Evolutionary conservation across 805 yeast genomes (phyloP).

Genomic region (Ogataea salicorniae): DNA sequence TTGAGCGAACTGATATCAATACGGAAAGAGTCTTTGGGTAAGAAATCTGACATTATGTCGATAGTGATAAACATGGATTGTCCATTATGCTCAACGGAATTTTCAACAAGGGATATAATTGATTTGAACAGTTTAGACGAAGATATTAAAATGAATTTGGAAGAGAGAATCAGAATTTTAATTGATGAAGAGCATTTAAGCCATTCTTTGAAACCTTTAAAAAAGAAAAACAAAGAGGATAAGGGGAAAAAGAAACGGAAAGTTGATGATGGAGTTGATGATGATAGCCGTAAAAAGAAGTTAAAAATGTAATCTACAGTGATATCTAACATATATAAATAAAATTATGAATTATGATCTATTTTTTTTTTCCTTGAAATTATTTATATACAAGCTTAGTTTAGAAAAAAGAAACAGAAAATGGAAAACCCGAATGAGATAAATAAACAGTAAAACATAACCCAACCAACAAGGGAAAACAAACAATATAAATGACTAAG

Average conservation of each 20-base stretch:
- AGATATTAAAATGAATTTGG: slow-evolving; percentile 4
- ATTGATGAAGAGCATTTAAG: slow-evolving; percentile 22
- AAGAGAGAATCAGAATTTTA: slow-evolving; percentile 16
- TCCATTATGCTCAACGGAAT: slow-evolving; percentile 35
- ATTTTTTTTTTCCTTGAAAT: too few species aligned
- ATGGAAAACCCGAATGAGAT: too few species aligned
- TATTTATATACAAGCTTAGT: too few species aligned
- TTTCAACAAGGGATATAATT: slow-evolving; percentile 28
- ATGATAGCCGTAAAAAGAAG: not conserved
- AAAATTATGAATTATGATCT: not conserved
- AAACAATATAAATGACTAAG: too few species aligned
- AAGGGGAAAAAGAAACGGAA: slow-evolving; percentile 1
- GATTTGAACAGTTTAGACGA: slow-evolving; percentile 21
- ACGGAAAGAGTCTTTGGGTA: slow-evolving; percentile 1
- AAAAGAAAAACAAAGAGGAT: slow-evolving; percentile 18
- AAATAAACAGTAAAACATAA: too few species aligned
- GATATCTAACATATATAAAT: not conserved
- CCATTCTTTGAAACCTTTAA: slow-evolving; percentile 32
- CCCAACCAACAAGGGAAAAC: too few species aligned
- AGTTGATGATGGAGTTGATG: not conserved
- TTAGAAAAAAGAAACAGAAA: too few species aligned
- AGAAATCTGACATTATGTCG: not conserved
- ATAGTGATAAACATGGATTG: slow-evolving; percentile 23
- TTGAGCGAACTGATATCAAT: slow-evolving; percentile 20
- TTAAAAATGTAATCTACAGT: slow-evolving; percentile 3